Conservation (phyloP, 2,329 filamentous ascomycete genomes). For the Balansia obtecta region DNA sequence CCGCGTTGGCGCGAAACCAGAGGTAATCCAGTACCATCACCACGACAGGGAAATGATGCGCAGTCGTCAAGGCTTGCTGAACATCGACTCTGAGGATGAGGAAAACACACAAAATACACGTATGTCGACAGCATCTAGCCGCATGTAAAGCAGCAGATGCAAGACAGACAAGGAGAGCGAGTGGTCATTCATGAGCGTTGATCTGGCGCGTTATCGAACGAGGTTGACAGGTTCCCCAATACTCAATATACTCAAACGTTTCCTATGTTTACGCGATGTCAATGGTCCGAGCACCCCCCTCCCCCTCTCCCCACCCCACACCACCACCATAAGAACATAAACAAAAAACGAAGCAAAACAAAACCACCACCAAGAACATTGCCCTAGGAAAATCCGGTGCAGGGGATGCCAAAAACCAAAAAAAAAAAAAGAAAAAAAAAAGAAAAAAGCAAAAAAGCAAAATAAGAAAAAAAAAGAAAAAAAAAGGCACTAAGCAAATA, state of each 20-base stretch:
- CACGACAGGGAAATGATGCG: constrained; percentile 32
- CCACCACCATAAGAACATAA: too few species aligned
- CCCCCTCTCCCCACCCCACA: too few species aligned
- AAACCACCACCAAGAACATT: neutral
- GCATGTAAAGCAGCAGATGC: neutral
- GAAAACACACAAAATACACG: constrained; percentile 19
- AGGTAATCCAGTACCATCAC: constrained; percentile 46
- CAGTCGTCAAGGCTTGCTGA: constrained; percentile 40
- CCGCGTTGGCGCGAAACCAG: constrained; percentile 32
- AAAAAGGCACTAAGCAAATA: neutral
- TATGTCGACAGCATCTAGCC: constrained; percentile 10
- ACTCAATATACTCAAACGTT: too few species aligned
- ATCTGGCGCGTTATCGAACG: neutral
- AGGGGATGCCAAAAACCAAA: too few species aligned
- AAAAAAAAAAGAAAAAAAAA: neutral
- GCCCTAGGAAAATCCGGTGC: too few species aligned
- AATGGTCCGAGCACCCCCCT: too few species aligned
- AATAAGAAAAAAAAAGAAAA: neutral
- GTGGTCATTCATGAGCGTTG: neutral
- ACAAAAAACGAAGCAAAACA: too few species aligned
- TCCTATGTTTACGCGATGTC: too few species aligned
- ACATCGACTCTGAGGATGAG: constrained; percentile 24
- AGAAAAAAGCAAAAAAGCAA: too few species aligned
- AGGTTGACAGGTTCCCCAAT: neutral
- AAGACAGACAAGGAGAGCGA: neutral